Percentiles rank a stretch among this genome's conserved stretches.
These are phyloP conservation scores for Boletus edulis DNA, from an alignment of 768 basidiomycete genomes.

Conservation along the genomic window DNA sequence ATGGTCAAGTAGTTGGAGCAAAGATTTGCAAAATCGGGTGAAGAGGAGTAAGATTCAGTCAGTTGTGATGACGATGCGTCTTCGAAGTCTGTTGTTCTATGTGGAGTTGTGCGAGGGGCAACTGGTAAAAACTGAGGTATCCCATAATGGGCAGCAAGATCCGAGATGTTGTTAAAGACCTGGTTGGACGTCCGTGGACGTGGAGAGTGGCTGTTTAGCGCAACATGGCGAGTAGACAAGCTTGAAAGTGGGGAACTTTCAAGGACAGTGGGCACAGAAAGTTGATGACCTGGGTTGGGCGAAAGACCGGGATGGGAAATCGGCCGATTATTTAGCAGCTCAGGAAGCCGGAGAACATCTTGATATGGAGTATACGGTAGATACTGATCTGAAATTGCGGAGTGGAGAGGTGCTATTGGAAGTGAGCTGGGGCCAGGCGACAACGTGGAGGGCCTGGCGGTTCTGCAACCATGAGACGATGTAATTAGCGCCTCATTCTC, in stretches of 20 bases:
- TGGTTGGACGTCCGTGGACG: constrained; percentile 69
- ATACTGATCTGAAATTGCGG: constrained; percentile 49
- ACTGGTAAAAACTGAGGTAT: constrained; percentile 70
- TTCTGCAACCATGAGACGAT: constrained; percentile 48
- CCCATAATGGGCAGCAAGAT: constrained; percentile 76
- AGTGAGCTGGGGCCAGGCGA: constrained; percentile 37
- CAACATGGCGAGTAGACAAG: constrained; percentile 50
- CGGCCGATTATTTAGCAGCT: constrained; percentile 46
- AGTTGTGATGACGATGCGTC: constrained; percentile 30
- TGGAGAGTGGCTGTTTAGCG: constrained; percentile 49
- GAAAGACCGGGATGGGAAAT: constrained; percentile 39
- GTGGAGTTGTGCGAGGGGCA: constrained; percentile 59
- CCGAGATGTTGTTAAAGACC: constrained; percentile 63
- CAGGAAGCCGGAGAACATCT: constrained; percentile 42
- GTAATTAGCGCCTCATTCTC: constrained; percentile 46
- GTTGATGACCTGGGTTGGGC: constrained; percentile 39
- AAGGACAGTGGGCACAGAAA: constrained; percentile 37
- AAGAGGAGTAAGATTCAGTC: constrained; percentile 22
- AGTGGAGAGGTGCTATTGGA: constrained; percentile 28
- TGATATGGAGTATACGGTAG: constrained; percentile 34
- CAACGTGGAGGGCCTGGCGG: constrained; percentile 50
- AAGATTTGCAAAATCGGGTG: constrained; percentile 44
- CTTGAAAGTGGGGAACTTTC: constrained; percentile 58
- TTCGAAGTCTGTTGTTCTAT: constrained; percentile 36
- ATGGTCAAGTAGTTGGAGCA: constrained; percentile 67